Evolutionary conservation across 148 eudicot genomes (phyloP).

Genomic region (Fagopyrum tataricum): DNA sequence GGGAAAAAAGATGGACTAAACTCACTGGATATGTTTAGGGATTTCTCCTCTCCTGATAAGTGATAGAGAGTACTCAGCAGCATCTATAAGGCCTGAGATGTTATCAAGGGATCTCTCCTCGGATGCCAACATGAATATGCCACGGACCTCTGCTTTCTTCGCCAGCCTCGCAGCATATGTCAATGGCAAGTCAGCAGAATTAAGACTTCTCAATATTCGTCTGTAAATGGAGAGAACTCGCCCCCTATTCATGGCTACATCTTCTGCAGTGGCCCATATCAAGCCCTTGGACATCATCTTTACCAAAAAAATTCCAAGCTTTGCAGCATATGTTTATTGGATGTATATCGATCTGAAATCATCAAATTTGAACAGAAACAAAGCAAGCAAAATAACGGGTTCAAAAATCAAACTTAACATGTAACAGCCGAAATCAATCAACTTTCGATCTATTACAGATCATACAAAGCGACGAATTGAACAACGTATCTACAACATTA

Average conservation of each 20-base stretch:
- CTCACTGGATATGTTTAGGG: slow-evolving; percentile 49
- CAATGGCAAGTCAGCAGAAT: slow-evolving; percentile 58
- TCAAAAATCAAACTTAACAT: no score
- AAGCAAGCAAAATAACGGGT: no score
- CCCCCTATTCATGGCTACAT: slow-evolving; percentile 47
- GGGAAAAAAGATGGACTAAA: not conserved
- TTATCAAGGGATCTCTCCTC: slow-evolving; percentile 64
- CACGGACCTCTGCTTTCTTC: slow-evolving; percentile 69
- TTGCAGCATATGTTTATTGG: no score
- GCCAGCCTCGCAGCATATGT: slow-evolving; percentile 52
- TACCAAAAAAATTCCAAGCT: no score
- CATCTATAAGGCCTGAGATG: slow-evolving; percentile 56
- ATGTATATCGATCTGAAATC: no score
- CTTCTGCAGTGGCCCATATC: slow-evolving; percentile 77
- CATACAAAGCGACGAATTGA: no score
- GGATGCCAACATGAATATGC: slow-evolving; percentile 56
- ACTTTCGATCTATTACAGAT: no score
- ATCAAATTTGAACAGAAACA: no score
- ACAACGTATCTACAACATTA: no score
- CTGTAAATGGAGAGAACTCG: slow-evolving; percentile 58
- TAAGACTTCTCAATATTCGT: slow-evolving; percentile 52
- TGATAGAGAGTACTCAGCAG: slow-evolving; percentile 62
- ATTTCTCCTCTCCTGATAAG: slow-evolving; percentile 65
- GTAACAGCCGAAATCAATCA: no score
- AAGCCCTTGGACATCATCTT: slow-evolving; percentile 50